phyloP scores from a whole-genome alignment of 208 protist species.

The Leishmania major region DNA sequence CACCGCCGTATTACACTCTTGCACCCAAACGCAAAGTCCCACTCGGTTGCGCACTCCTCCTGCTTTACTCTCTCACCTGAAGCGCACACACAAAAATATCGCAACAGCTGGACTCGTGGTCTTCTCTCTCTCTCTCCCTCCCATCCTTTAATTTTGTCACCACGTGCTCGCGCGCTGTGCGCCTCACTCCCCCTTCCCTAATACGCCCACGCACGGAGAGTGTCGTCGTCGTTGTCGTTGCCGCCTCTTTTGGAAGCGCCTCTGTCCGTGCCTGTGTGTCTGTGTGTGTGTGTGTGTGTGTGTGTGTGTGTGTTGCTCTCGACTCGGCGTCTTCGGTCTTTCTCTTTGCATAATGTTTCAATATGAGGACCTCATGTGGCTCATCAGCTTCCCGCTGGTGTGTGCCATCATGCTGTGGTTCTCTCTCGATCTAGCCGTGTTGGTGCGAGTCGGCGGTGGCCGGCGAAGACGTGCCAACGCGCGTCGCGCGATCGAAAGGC shows the following conservation, averaged over 20 bases:
- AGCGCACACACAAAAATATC: neutral
- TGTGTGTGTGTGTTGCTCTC: neutral
- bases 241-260: neutral
- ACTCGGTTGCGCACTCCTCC: neutral
- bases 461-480: constrained; percentile 46
- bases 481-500: constrained; percentile 43
- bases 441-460: constrained; percentile 61
- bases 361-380: constrained; percentile 69
- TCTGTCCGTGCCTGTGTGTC: neutral
- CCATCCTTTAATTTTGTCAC: too few species aligned
- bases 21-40: neutral
- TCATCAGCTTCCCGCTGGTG: constrained; percentile 56
- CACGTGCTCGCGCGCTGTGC: neutral
- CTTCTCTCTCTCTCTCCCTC: neutral
- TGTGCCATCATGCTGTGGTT: constrained; percentile 50
- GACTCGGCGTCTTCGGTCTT: neutral
- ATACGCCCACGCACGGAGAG: neutral
- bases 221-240: too few species aligned
- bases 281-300: neutral
- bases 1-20: neutral
- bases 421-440: constrained; percentile 72
- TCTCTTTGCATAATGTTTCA: constrained; percentile 30
- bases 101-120: too few species aligned
- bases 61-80: neutral
- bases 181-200: too few species aligned